Evolutionary conservation across 1,284 basidiomycete genomes (phyloP).

Genomic region (Bjerkandera adusta): DNA sequence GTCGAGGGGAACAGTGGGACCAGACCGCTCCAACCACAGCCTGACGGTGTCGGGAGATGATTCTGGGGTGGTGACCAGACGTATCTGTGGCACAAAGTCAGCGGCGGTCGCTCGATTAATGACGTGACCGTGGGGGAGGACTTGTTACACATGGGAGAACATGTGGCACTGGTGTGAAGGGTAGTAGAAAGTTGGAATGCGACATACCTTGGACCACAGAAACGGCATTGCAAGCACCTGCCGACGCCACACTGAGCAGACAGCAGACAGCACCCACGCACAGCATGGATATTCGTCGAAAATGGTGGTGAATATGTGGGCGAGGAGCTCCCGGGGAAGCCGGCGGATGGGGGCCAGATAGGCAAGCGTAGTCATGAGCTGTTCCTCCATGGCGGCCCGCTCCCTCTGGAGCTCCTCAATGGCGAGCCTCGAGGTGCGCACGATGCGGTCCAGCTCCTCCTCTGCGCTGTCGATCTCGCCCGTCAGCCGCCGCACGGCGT

Average conservation of each 20-base stretch:
- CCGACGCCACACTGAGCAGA: constrained; percentile 61
- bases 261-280: constrained; percentile 67
- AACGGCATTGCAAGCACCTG: constrained; percentile 60
- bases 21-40: constrained; percentile 77
- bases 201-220: constrained; percentile 71
- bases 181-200: constrained; percentile 8
- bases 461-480: constrained; percentile 41
- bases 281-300: constrained; percentile 66
- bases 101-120: background rate
- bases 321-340: constrained; percentile 62
- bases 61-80: constrained; percentile 64
- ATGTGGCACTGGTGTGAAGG: too few species aligned
- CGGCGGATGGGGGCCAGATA: constrained; percentile 69
- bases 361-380: constrained; percentile 45
- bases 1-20: constrained; percentile 62
- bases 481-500: constrained; percentile 24
- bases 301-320: constrained; percentile 61
- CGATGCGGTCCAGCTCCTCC: constrained; percentile 51
- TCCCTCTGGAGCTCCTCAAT: constrained; percentile 55
- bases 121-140: constrained; percentile 1
- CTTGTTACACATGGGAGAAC: too few species aligned
- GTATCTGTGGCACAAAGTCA: constrained; percentile 45
- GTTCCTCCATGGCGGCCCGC: constrained; percentile 43
- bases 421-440: constrained; percentile 47
- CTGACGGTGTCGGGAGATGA: constrained; percentile 74